phyloP scores from a whole-genome alignment of 768 basidiomycete genomes.

The Lenzites betulinus region DNA sequence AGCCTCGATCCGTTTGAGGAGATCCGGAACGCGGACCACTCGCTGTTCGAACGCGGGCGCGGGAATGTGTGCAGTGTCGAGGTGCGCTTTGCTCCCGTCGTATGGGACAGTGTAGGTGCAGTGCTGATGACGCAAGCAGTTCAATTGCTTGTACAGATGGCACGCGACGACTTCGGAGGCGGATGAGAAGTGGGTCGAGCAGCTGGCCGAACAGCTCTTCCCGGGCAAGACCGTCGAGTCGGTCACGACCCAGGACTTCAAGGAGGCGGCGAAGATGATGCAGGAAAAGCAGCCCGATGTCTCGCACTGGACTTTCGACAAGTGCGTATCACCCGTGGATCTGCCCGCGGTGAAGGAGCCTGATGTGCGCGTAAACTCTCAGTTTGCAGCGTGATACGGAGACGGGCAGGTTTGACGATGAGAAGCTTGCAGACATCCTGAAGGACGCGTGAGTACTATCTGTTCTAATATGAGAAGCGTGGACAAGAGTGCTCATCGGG shows the following conservation, averaged over 20 bases:
- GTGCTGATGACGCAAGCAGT: constrained; percentile 41
- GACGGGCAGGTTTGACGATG: constrained; percentile 67
- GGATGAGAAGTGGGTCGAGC: constrained; percentile 70
- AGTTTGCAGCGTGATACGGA: constrained; percentile 59
- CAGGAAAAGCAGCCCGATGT: constrained; percentile 46
- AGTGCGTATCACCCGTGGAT: constrained; percentile 39
- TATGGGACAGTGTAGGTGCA: background rate
- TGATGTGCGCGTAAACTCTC: background rate
- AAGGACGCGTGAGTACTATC: constrained; percentile 59
- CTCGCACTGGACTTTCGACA: constrained; percentile 67
- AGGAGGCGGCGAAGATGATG: constrained; percentile 41
- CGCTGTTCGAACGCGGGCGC: constrained; percentile 73
- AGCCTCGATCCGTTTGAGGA: constrained; percentile 80
- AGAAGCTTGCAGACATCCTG: constrained; percentile 65
- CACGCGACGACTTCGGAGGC: constrained; percentile 75
- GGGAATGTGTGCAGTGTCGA: constrained; percentile 86
- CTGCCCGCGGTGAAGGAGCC: background rate
- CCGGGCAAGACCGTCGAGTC: constrained; percentile 49
- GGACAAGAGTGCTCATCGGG: background rate
- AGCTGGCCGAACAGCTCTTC: constrained; percentile 55
- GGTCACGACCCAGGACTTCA: constrained; percentile 53
- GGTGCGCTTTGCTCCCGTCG: constrained; percentile 38
- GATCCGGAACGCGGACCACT: constrained; percentile 62
- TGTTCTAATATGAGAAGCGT: background rate
- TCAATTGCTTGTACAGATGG: constrained; percentile 87